A percentile compares a stretch with the other conserved stretches of the same genome.
Evolutionary conservation across 768 basidiomycete genomes (phyloP).

Genomic region (Tricholoma saponaceum): DNA sequence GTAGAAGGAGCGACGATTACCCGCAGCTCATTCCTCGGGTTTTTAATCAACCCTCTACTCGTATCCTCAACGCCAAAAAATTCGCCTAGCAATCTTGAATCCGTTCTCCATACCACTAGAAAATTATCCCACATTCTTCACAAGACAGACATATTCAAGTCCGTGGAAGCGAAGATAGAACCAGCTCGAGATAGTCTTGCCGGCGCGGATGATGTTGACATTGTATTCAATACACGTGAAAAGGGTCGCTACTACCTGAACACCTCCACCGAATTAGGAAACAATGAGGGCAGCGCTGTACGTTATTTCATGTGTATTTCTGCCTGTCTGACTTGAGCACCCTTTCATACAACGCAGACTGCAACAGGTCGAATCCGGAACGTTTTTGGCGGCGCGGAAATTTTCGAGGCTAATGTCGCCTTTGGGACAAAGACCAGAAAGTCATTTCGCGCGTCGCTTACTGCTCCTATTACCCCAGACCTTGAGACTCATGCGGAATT

Average conservation of each 20-base stretch:
- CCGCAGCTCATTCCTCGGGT: conserved; percentile 76
- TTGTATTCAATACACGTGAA: conserved; percentile 77
- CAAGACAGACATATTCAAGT: conserved; percentile 73
- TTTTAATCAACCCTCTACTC: conserved; percentile 65
- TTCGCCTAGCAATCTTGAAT: conserved; percentile 43
- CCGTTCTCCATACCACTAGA: conserved; percentile 68
- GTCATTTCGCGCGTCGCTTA: conserved; percentile 70
- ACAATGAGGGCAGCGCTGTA: conserved; percentile 91
- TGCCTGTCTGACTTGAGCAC: not conserved
- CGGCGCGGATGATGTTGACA: conserved; percentile 61
- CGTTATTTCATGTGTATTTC: conserved; percentile 26
- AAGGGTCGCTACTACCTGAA: conserved; percentile 72
- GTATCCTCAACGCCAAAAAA: conserved; percentile 14
- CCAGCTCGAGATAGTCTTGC: conserved; percentile 50
- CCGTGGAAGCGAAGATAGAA: conserved; percentile 63
- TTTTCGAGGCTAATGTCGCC: conserved; percentile 76
- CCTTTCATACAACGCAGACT: conserved; percentile 39
- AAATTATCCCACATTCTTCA: conserved; percentile 61
- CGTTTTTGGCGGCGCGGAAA: conserved; percentile 89
- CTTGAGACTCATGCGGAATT: conserved; percentile 71
- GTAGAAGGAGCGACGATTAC: conserved; percentile 76
- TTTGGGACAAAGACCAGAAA: conserved; percentile 85
- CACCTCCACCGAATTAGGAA: conserved; percentile 87
- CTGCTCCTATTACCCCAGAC: conserved; percentile 54
- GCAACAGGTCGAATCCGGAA: conserved; percentile 81